A percentile compares a stretch with the other conserved stretches of the same genome.
phyloP scores from a whole-genome alignment of 352 stramenopile species.

The Phytophthora brassicae region DNA sequence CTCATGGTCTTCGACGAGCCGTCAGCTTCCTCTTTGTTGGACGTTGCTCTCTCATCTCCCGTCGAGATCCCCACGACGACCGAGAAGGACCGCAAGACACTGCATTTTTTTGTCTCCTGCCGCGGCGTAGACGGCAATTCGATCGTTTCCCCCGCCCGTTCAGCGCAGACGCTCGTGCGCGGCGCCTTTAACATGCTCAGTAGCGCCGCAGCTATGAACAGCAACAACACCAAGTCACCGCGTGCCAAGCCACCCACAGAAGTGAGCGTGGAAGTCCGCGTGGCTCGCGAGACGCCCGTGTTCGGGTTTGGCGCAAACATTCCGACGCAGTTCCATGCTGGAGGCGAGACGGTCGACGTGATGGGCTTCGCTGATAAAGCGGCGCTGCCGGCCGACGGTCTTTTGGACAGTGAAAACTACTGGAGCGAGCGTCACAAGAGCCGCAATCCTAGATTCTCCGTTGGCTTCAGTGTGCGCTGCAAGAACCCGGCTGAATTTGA shows the following conservation, averaged over 20 bases:
- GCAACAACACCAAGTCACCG: conserved; percentile 47
- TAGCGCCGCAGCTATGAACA: conserved; percentile 31
- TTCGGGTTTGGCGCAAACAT: conserved; percentile 21
- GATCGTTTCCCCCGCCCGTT: conserved; percentile 48
- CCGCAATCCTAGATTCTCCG: conserved; percentile 63
- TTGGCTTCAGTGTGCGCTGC: conserved; percentile 66
- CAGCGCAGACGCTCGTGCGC: conserved; percentile 72
- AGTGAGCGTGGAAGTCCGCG: conserved; percentile 69
- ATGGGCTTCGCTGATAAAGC: conserved; percentile 14
- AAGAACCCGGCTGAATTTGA: conserved; percentile 48
- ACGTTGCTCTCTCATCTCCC: background rate
- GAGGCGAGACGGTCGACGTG: conserved; percentile 20
- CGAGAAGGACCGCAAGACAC: conserved; percentile 11
- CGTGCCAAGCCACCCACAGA: conserved; percentile 55
- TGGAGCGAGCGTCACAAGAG: conserved; percentile 74
- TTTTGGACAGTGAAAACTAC: conserved; percentile 58
- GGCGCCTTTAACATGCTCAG: conserved; percentile 76
- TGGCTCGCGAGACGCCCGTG: conserved; percentile 53
- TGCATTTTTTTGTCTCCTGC: conserved; percentile 82
- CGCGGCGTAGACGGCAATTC: conserved; percentile 56
- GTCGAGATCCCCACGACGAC: conserved; percentile 1
- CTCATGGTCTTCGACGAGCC: conserved; percentile 49
- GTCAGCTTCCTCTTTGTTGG: background rate
- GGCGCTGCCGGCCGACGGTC: conserved; percentile 17
- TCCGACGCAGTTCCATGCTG: background rate